Evolutionary conservation across 2,329 filamentous ascomycete species (phyloP).

Genomic region (Cladorrhinum sp.): DNA sequence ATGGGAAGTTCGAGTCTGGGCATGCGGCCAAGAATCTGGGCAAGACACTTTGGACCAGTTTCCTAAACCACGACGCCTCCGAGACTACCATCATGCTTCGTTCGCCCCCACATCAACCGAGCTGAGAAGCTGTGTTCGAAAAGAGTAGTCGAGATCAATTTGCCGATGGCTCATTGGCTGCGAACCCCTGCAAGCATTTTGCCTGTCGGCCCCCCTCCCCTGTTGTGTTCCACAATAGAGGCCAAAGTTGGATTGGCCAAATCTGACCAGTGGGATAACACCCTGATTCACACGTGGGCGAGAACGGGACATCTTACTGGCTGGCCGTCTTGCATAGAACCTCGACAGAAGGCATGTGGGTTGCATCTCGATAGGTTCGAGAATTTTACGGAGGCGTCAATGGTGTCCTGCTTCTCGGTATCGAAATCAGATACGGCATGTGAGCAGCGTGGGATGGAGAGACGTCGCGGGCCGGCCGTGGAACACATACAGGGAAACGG

Average conservation of each 20-base stretch:
- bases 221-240: not conserved
- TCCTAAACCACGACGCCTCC: not conserved
- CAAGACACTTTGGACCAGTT: not conserved
- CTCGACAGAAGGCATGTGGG: not conserved
- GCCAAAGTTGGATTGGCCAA: not conserved
- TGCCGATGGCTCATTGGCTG: not conserved
- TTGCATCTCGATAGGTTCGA: not conserved
- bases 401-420: conserved; percentile 4
- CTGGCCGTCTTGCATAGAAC: not conserved
- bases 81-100: not conserved
- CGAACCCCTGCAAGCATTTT: conserved; percentile 1
- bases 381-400: not conserved
- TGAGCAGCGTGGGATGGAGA: not conserved
- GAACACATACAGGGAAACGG: not conserved
- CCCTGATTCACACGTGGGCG: conserved; percentile 4
- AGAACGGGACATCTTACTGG: not conserved
- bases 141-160: not conserved
- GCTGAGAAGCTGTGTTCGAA: not conserved
- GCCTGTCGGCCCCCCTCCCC: not conserved
- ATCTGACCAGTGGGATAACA: not conserved
- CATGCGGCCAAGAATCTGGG: not conserved
- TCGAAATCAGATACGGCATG: not conserved
- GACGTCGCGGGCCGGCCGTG: not conserved
- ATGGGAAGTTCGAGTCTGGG: not conserved
- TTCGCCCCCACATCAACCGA: not conserved